These are phyloP conservation scores for Brassica juncea DNA, from an alignment of 345 rosid genomes.

Conservation along the genomic window DNA sequence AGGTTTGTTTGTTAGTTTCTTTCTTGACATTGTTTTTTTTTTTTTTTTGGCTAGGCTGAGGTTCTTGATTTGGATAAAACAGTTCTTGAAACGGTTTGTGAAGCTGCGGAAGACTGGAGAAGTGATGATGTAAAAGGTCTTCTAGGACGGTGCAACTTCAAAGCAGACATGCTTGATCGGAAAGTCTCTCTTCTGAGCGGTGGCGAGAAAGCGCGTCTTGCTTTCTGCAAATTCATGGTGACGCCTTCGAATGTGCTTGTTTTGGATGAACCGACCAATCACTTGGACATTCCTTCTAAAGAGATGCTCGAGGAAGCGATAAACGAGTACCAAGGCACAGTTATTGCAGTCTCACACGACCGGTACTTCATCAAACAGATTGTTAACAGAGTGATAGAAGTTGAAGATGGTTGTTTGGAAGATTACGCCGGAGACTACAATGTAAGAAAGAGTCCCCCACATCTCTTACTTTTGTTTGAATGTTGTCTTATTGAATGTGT, in stretches of 20 bases:
- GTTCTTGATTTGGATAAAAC: slow-evolving; percentile 91
- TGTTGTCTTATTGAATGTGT: background rate
- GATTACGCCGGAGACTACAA: slow-evolving; percentile 54
- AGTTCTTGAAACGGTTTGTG: slow-evolving; percentile 44
- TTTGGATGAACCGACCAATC: slow-evolving; percentile 95
- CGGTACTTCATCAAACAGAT: slow-evolving; percentile 53
- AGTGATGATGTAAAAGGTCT: slow-evolving; percentile 93
- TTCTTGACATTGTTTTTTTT: slow-evolving; percentile 6
- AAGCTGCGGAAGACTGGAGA: slow-evolving; percentile 90
- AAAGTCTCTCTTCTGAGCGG: slow-evolving; percentile 43
- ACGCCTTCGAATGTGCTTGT: slow-evolving; percentile 82
- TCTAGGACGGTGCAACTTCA: slow-evolving; percentile 96
- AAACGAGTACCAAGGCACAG: slow-evolving; percentile 78
- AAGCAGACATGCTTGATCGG: slow-evolving; percentile 91
- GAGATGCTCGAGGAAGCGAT: slow-evolving; percentile 99
- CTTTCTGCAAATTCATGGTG: slow-evolving; percentile 97
- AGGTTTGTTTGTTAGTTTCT: background rate
- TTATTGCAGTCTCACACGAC: slow-evolving; percentile 87
- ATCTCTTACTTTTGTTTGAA: background rate
- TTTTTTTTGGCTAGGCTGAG: slow-evolving; percentile 65
- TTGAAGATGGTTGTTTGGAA: background rate
- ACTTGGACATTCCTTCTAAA: slow-evolving; percentile 93
- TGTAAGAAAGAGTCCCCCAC: slow-evolving; percentile 45
- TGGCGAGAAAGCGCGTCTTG: slow-evolving; percentile 99
- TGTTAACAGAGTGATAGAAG: background rate